Percentiles rank a stretch among this genome's conserved stretches.
Evolutionary conservation across 2,329 filamentous ascomycete species (phyloP).

Genomic region (Phialocephala sp.): DNA sequence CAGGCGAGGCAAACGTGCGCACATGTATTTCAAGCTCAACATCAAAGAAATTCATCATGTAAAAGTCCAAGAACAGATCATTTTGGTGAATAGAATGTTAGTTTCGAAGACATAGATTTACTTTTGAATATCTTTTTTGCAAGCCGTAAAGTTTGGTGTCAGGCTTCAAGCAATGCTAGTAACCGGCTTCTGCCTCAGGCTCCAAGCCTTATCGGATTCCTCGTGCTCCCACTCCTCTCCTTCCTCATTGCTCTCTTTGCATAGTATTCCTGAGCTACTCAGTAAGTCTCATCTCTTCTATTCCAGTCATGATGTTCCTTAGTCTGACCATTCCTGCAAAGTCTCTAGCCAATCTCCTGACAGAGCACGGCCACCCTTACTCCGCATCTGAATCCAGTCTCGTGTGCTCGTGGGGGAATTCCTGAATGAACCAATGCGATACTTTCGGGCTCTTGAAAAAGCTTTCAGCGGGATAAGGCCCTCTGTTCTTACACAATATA

Average conservation of each 20-base stretch:
- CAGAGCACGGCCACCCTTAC: slow-evolving; percentile 13
- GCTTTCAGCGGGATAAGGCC: slow-evolving; percentile 27
- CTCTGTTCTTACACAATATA: slow-evolving; percentile 16
- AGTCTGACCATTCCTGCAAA: slow-evolving; percentile 8
- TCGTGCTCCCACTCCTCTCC: neutral
- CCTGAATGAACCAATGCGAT: slow-evolving; percentile 36
- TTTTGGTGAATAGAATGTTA: neutral
- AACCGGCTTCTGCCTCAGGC: neutral
- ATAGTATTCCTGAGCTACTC: slow-evolving; percentile 2
- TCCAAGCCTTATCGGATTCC: neutral
- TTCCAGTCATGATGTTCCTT: neutral
- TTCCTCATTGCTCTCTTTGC: slow-evolving; percentile 1
- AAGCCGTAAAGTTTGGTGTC: neutral
- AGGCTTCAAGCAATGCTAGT: neutral
- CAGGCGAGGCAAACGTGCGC: slow-evolving; percentile 13
- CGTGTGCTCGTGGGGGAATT: slow-evolving; percentile 18
- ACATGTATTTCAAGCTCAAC: neutral
- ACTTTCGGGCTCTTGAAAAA: slow-evolving; percentile 32
- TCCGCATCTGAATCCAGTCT: slow-evolving; percentile 18
- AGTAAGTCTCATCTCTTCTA: neutral
- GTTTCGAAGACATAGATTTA: neutral
- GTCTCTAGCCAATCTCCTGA: slow-evolving; percentile 17
- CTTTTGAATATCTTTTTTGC: slow-evolving; percentile 3
- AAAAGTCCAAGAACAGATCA: neutral
- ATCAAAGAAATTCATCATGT: neutral